phyloP scores from a whole-genome alignment of 169 alveolate genomes.

The Eimeria falciformis region DNA sequence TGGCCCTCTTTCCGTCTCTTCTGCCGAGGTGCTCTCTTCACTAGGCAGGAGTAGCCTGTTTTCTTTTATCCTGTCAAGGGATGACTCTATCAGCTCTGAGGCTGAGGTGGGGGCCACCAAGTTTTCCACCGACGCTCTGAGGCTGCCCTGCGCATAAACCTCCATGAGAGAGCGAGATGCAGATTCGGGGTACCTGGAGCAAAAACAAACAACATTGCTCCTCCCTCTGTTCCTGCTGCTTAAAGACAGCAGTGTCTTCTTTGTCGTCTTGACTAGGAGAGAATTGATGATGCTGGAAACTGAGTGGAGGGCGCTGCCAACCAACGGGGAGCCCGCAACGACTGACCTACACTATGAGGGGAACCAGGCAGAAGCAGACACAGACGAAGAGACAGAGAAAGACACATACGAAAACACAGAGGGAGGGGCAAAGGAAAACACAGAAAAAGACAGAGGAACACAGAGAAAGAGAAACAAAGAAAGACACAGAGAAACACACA shows the following conservation, averaged over 20 bases:
- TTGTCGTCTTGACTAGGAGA: background rate
- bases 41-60: background rate
- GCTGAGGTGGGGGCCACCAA: background rate
- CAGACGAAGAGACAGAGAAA: background rate
- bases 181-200: background rate
- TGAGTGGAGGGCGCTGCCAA: no score
- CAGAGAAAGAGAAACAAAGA: background rate
- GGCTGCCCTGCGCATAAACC: conserved; percentile 3
- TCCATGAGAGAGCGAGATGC: conserved; percentile 42
- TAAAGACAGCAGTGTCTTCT: background rate
- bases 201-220: background rate
- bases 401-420: background rate
- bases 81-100: background rate
- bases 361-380: background rate
- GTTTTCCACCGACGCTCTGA: background rate
- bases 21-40: background rate
- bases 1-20: background rate
- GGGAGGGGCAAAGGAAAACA: background rate
- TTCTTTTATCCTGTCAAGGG: background rate
- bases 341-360: background rate
- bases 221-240: background rate
- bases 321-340: conserved; percentile 27
- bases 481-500: no score
- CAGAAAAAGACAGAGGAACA: no score
- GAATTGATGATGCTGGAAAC: no score